phyloP scores from a whole-genome alignment of 2,329 filamentous ascomycete genomes.

The Neonectria sp. region DNA sequence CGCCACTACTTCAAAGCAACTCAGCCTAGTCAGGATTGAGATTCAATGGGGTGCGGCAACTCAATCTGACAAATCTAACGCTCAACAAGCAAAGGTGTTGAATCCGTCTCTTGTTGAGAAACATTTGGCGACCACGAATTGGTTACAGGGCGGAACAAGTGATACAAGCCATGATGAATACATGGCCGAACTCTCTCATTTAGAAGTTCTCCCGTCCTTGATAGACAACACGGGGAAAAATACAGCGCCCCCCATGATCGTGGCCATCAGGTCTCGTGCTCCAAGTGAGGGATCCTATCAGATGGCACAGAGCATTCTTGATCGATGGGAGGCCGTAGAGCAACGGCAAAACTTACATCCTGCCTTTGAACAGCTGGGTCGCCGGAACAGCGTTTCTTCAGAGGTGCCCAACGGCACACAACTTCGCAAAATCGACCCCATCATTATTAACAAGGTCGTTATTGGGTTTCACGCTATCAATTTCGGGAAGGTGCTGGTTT shows the following conservation, averaged over 20 bases:
- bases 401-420: conserved; percentile 53
- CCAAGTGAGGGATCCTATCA: conserved; percentile 70
- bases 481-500: conserved; percentile 78
- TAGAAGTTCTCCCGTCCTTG: conserved; percentile 80
- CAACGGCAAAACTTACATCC: conserved; percentile 77
- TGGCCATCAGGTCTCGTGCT: conserved; percentile 80
- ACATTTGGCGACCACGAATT: conserved; percentile 71
- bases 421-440: conserved; percentile 77
- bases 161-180: conserved; percentile 63
- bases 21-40: conserved; percentile 80
- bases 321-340: conserved; percentile 86
- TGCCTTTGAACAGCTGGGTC: conserved; percentile 83
- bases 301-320: conserved; percentile 80
- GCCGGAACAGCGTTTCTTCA: conserved; percentile 67
- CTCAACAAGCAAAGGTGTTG: conserved; percentile 61
- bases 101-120: conserved; percentile 69
- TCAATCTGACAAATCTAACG: conserved; percentile 69
- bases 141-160: conserved; percentile 65
- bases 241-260: conserved; percentile 71
- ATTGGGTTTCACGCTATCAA: conserved; percentile 78
- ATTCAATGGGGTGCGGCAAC: conserved; percentile 77
- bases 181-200: conserved; percentile 77
- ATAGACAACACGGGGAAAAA: conserved; percentile 72
- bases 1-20: conserved; percentile 78
- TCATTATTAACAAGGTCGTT: conserved; percentile 79